Base-by-base conservation (phyloP, 768 basidiomycete species). In the Mycena vulgaris region DNA sequence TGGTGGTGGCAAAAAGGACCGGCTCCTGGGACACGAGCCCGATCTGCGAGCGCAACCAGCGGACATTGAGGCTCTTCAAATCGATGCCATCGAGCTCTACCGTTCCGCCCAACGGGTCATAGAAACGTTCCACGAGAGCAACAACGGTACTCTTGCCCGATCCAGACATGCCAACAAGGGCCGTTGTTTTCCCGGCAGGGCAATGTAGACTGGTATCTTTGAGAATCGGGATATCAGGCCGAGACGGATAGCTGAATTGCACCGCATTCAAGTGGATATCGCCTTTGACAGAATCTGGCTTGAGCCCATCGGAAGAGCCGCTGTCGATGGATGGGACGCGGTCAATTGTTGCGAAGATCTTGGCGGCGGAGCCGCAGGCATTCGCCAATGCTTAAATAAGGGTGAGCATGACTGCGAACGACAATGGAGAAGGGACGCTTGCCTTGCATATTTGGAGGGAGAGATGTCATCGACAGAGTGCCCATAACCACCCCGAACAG, bases 21-120 rank as follows among this genome's bases (percentile, higher is more conserved):
- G 95, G 95, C 78, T 97, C 95, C 78, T 97, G 95, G 0, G 92
- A 93, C 2, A 97, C 95, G 0, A 97, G 87, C 60, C 95, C 95
- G 55, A 97, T 94, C 78, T 96, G 94, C 16, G 89, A 89, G 42
- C 95, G 90, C 51, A 97, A 79, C 95, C 95, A 97, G 71, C 89
- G 92, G 64, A 96, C 75, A 76, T 96, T 96, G 55, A 97, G 85
- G 6, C 90, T 85, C 78, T 87, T 91, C 75, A 97, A 73, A 75
- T 96, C 86, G 25, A 86, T 75, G 9, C 95, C 94, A 66, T 97
- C 95, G 9, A 95, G 84, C 69, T 87, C 89, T 75, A 96, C 89
- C 21, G 77, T 73, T 19, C 95, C 95, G 1, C 82, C 80, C 0
- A 85, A 79, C 3, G 95, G 93, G 76, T 97, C 95, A 75, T 96